phyloP scores from a whole-genome alignment of 2,329 filamentous ascomycete species.

The Aschersonia sp. region DNA sequence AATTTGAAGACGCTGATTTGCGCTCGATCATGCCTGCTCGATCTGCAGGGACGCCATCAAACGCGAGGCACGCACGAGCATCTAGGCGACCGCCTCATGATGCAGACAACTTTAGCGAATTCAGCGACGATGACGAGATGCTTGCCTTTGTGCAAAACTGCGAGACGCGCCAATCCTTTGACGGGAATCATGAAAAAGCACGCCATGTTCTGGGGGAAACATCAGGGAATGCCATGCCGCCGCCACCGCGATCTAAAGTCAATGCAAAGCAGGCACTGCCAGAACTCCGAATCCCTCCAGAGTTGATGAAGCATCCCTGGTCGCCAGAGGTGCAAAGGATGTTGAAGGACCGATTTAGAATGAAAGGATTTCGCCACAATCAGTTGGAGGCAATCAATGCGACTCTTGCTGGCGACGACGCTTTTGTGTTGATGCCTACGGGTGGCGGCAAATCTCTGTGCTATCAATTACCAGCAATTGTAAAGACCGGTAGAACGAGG shows the following conservation, averaged over 20 bases:
- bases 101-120: slow-evolving; percentile 27
- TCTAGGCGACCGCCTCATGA: slow-evolving; percentile 7
- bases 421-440: slow-evolving; percentile 95
- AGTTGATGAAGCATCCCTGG: slow-evolving; percentile 59
- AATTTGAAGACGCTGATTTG: slow-evolving; percentile 2
- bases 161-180: slow-evolving; percentile 24
- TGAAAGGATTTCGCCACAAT: slow-evolving; percentile 77
- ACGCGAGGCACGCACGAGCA: not conserved
- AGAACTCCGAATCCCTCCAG: slow-evolving; percentile 26
- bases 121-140: slow-evolving; percentile 36
- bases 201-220: slow-evolving; percentile 30
- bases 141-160: slow-evolving; percentile 35
- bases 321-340: slow-evolving; percentile 69
- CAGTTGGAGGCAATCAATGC: slow-evolving; percentile 94
- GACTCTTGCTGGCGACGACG: slow-evolving; percentile 73
- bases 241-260: slow-evolving; percentile 16
- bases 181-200: slow-evolving; percentile 8
- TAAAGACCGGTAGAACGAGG: slow-evolving; percentile 63
- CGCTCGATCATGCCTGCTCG: slow-evolving; percentile 11
- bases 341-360: slow-evolving; percentile 70
- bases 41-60: not conserved
- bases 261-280: slow-evolving; percentile 16
- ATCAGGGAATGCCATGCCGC: slow-evolving; percentile 27
- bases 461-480: slow-evolving; percentile 83
- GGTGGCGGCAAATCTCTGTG: slow-evolving; percentile 94